A percentile compares a stretch with the other conserved stretches of the same genome.
phyloP scores from a whole-genome alignment of 2,329 filamentous ascomycete species.

The Decorospora gaudefroyi region DNA sequence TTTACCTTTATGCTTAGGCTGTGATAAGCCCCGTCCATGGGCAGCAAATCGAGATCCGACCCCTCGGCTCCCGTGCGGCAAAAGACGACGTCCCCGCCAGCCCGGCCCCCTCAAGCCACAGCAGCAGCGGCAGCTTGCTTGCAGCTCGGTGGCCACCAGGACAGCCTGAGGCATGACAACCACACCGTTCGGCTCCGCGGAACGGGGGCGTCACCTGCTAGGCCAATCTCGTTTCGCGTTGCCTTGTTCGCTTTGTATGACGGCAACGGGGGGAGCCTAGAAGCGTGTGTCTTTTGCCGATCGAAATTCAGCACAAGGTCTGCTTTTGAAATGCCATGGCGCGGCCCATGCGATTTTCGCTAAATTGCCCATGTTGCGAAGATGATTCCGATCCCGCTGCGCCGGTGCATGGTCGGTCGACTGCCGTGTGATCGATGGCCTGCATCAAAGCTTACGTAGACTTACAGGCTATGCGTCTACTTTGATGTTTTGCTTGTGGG shows the following conservation, averaged over 20 bases:
- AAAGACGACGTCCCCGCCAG: neutral
- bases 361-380: slow-evolving; percentile 3
- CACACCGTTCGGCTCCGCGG: no score
- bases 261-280: no score
- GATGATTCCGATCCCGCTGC: slow-evolving; percentile 6
- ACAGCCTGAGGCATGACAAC: no score
- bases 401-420: neutral
- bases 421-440: slow-evolving; percentile 2
- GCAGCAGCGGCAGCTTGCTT: no score
- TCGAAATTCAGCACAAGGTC: neutral
- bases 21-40: slow-evolving; percentile 4
- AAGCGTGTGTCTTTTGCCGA: no score
- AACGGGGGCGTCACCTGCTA: neutral
- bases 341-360: slow-evolving; percentile 7
- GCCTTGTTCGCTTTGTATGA: neutral
- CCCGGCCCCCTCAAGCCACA: neutral
- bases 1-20: slow-evolving; percentile 12
- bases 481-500: no score
- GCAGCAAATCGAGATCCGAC: no score
- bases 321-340: slow-evolving; percentile 1
- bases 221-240: slow-evolving; percentile 2
- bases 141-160: no score
- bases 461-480: no score
- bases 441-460: slow-evolving; percentile 2
- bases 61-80: neutral